These are phyloP conservation scores for Mycena maculata DNA, from an alignment of 768 basidiomycete genomes.

Conservation along the genomic window DNA sequence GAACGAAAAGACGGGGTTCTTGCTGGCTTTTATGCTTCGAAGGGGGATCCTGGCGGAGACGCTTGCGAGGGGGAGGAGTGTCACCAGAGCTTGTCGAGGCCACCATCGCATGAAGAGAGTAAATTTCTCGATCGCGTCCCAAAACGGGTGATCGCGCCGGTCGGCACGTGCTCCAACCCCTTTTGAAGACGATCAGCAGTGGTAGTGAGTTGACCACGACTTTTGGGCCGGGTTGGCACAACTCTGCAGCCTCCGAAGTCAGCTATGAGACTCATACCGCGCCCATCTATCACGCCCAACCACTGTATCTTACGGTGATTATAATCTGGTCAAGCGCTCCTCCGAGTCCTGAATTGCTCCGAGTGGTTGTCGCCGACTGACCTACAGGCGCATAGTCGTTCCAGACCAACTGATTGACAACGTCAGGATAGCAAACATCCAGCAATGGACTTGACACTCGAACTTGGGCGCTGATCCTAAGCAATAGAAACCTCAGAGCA, in stretches of 20 bases:
- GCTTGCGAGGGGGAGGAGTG: slow-evolving; percentile 63
- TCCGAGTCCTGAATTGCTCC: too few relatives aligned
- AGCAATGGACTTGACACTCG: slow-evolving; percentile 19
- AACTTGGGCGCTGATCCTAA: slow-evolving; percentile 33
- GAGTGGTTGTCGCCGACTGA: too few relatives aligned
- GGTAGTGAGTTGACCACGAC: too few relatives aligned
- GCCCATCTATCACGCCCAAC: too few relatives aligned
- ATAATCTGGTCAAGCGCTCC: too few relatives aligned
- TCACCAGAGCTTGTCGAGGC: slow-evolving; percentile 33
- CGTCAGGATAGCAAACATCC: neutral
- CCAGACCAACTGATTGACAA: slow-evolving; percentile 24
- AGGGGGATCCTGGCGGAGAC: slow-evolving; percentile 52
- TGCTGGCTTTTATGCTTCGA: slow-evolving; percentile 38
- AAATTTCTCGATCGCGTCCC: neutral
- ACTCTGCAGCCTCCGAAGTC: too few relatives aligned
- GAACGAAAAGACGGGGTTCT: slow-evolving; percentile 79
- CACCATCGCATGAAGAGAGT: slow-evolving; percentile 8
- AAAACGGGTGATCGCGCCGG: too few relatives aligned
- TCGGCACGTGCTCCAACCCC: too few relatives aligned
- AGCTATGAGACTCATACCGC: too few relatives aligned
- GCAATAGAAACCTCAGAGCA: neutral
- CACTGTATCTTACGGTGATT: too few relatives aligned
- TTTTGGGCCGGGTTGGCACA: too few relatives aligned
- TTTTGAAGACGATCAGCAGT: too few relatives aligned
- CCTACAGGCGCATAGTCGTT: neutral